These are phyloP conservation scores for Kokia cookei DNA, from an alignment of 441 rosid species.

Conservation along the genomic window DNA sequence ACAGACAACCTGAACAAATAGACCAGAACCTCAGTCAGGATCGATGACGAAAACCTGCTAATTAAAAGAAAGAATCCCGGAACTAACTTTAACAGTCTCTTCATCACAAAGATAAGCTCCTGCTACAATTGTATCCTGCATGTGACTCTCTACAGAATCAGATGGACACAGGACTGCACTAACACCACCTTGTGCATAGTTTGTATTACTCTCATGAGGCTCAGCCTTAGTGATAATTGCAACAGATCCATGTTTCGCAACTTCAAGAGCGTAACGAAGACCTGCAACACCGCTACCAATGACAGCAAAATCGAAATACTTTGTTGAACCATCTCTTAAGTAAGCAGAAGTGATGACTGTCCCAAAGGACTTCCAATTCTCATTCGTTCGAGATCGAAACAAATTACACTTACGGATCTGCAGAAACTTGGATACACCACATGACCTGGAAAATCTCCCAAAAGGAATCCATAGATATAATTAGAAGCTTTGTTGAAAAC, in stretches of 20 bases:
- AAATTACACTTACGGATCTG: constrained; percentile 34
- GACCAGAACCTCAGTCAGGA: constrained; percentile 4
- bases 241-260: constrained; percentile 84
- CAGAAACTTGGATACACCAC: constrained; percentile 38
- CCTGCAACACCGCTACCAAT: constrained; percentile 99
- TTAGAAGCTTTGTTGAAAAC: neutral
- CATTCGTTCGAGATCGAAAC: constrained; percentile 17
- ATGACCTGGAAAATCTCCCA: constrained; percentile 44
- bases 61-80: constrained; percentile 1
- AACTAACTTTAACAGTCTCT: constrained; percentile 86
- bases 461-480: neutral
- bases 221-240: constrained; percentile 93
- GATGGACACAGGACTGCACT: constrained; percentile 90
- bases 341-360: constrained; percentile 24
- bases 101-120: constrained; percentile 94
- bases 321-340: constrained; percentile 48
- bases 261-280: constrained; percentile 90
- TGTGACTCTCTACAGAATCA: constrained; percentile 96
- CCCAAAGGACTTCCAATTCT: constrained; percentile 29
- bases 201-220: constrained; percentile 95
- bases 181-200: constrained; percentile 97
- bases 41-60: neutral
- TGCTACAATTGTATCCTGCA: constrained; percentile 93
- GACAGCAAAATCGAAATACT: constrained; percentile 77
- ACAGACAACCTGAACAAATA: constrained; percentile 65